Conservation (phyloP, 352 stramenopile species). For the Pythium sp. region DNA sequence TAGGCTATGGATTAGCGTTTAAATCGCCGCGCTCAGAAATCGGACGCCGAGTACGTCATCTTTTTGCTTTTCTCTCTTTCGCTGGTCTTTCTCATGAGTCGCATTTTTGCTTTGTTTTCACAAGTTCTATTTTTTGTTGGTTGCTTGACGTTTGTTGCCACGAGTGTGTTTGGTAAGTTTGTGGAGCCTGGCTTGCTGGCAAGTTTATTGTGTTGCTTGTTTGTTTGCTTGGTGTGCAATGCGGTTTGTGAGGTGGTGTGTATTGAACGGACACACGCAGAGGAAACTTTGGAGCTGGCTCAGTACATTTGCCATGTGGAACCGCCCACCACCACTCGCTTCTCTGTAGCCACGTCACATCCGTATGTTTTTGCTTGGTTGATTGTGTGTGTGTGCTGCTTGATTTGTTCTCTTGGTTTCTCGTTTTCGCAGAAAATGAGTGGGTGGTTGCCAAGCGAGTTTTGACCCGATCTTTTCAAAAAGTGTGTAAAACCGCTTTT, state of each 20-base stretch:
- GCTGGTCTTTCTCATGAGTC: background rate
- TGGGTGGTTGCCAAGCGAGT: background rate
- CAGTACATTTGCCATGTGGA: too few relatives aligned
- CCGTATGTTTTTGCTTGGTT: background rate
- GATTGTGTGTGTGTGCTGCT: background rate
- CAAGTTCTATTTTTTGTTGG: background rate
- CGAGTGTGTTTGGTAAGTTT: too few relatives aligned
- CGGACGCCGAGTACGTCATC: background rate
- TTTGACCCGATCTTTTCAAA: background rate
- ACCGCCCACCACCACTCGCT: background rate
- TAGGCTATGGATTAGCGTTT: background rate
- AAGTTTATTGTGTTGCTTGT: too few relatives aligned
- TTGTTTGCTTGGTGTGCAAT: too few relatives aligned
- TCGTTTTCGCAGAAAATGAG: background rate
- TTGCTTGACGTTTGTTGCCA: background rate
- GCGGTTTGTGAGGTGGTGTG: too few relatives aligned
- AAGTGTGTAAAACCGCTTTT: background rate
- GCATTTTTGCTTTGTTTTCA: background rate
- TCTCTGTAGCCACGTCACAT: slow-evolving; percentile 2
- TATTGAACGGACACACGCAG: too few relatives aligned
- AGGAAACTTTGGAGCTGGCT: too few relatives aligned
- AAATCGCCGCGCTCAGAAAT: background rate
- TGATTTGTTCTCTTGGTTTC: background rate
- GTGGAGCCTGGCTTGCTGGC: too few relatives aligned
- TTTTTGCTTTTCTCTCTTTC: background rate